These are phyloP conservation scores for Iodosphaeria phyllophila DNA, from an alignment of 2,329 filamentous ascomycete species.

Conservation along the genomic window DNA sequence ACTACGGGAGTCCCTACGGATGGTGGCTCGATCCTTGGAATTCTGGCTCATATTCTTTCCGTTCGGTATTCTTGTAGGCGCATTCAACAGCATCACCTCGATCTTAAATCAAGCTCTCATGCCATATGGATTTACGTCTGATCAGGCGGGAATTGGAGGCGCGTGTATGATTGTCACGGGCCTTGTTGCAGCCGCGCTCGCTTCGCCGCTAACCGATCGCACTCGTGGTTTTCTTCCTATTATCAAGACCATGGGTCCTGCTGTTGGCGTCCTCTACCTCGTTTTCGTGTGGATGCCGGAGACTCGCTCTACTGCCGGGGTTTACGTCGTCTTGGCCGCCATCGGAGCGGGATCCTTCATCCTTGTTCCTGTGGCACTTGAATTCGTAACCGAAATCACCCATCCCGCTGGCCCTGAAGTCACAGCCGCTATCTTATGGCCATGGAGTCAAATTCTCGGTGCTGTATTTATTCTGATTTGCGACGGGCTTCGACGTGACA, in stretches of 20 bases:
- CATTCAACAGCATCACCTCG: constrained; percentile 84
- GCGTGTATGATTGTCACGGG: constrained; percentile 81
- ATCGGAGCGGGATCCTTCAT: constrained; percentile 67
- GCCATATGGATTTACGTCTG: constrained; percentile 71
- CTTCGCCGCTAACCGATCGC: constrained; percentile 67
- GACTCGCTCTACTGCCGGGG: constrained; percentile 35
- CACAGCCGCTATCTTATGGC: constrained; percentile 69
- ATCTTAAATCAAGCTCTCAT: constrained; percentile 78
- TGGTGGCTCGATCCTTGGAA: constrained; percentile 41
- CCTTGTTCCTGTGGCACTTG: constrained; percentile 67
- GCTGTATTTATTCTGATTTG: constrained; percentile 71
- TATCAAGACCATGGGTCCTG: constrained; percentile 55
- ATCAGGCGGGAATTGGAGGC: constrained; percentile 75
- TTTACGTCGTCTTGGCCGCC: constrained; percentile 57
- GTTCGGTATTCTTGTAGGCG: constrained; percentile 71
- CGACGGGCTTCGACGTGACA: constrained; percentile 47
- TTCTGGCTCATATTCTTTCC: constrained; percentile 68
- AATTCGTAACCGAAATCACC: constrained; percentile 73
- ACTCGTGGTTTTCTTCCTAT: constrained; percentile 61
- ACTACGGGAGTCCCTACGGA: constrained; percentile 29
- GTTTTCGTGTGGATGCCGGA: constrained; percentile 64
- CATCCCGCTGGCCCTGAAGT: constrained; percentile 78
- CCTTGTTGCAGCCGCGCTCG: constrained; percentile 56
- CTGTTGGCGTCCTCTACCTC: constrained; percentile 58
- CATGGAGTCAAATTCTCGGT: constrained; percentile 68